A percentile compares a stretch with the other conserved stretches of the same genome.
phyloP scores from a whole-genome alignment of 148 eudicot species.

The Bassia scoparia region DNA sequence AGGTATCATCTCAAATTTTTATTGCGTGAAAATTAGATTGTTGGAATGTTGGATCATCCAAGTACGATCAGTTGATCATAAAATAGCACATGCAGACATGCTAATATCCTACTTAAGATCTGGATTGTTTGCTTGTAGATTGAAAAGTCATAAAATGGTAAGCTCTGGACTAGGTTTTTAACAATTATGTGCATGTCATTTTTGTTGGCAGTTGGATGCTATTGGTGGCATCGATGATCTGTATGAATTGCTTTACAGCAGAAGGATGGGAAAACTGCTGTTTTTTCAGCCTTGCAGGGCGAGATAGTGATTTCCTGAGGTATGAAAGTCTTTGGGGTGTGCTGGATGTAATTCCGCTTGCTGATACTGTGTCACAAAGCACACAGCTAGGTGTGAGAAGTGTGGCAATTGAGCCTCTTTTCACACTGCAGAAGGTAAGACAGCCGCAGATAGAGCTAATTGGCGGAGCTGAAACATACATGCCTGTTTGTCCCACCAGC shows the following conservation, averaged over 20 bases:
- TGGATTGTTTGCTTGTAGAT: too few relatives aligned
- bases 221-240: slow-evolving; percentile 81
- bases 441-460: slow-evolving; percentile 66
- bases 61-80: too few relatives aligned
- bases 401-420: slow-evolving; percentile 76
- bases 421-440: slow-evolving; percentile 65
- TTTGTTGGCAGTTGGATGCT: slow-evolving; percentile 60
- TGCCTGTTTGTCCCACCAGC: slow-evolving; percentile 96
- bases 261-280: slow-evolving; percentile 58
- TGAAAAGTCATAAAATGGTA: too few relatives aligned
- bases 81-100: too few relatives aligned
- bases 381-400: slow-evolving; percentile 79
- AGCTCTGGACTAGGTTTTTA: too few relatives aligned
- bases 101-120: too few relatives aligned
- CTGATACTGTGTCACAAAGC: slow-evolving; percentile 86
- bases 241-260: slow-evolving; percentile 77
- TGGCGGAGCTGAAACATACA: slow-evolving; percentile 78
- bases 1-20: too few relatives aligned
- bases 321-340: slow-evolving; percentile 52
- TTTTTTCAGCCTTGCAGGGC: slow-evolving; percentile 84
- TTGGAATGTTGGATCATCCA: too few relatives aligned
- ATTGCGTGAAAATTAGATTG: too few relatives aligned
- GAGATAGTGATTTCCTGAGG: slow-evolving; percentile 95
- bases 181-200: background rate
- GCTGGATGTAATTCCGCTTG: slow-evolving; percentile 74